Base-by-base conservation (phyloP, 2,329 filamentous ascomycete genomes). In the Scortechinia acanthostroma region DNA sequence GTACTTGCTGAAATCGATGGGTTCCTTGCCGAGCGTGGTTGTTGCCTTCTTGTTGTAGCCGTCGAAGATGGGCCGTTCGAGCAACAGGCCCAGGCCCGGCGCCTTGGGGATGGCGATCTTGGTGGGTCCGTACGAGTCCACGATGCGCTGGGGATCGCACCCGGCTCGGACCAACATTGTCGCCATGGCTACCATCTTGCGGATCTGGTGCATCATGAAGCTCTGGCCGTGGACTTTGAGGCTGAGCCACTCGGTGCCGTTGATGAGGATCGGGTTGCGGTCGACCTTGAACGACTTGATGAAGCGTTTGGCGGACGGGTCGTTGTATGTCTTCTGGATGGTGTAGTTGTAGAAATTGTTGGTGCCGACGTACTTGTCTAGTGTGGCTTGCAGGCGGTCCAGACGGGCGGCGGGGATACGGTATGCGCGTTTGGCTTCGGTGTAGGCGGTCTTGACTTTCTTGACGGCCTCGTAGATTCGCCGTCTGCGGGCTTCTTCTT, bases 181-280 rank as follows among this genome's bases (percentile, higher is more conserved):
- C 5, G 82, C 88, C 85, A 98, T 90, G 46, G 88, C 89, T 15
- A 98, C 88, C 93, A 98, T 97, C 68, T 97, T 98, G 57, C 93
- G 85, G 64, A 98, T 98, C 69, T 98, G 93, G 65, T 98, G 93
- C 93, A 98, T 98, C 93, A 98, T 98, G 74, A 98, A 98, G 58
- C 86, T 91, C 65, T 98, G 93, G 0, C 93, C 93, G 64, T 98
- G 93, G 20, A 98, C 91, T 61, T 95, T 95, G 52, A 97, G 73
- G 37, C 86, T 93, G 3, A 98, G 73, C 93, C 93, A 98, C 69
- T 98, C 87, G 2, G 90, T 96, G 58, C 91, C 83, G 61, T 88
- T 80, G 63, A 95, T 94, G 58, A 90, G 80, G 56, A 95, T 84
- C 1, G 90, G 89, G 44, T 77, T 70, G 2, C 71, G 68, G 61